phyloP scores from a whole-genome alignment of 1,139 yeast species.

The Taphrina populina region DNA sequence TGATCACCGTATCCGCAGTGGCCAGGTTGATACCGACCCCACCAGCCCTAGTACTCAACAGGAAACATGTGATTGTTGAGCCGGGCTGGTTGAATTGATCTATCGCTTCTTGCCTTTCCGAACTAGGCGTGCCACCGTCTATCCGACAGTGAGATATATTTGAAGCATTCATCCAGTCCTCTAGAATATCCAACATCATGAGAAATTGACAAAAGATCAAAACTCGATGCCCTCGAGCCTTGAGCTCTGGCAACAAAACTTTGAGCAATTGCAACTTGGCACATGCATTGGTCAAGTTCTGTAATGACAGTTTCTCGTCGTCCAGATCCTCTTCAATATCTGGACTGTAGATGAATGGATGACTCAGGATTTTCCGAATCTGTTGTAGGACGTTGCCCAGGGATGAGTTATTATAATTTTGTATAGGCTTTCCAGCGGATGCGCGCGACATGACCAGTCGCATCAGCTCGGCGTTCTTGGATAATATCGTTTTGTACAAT shows the following conservation, averaged over 20 bases:
- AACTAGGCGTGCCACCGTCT: slow-evolving; percentile 77
- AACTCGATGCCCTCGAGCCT: slow-evolving; percentile 73
- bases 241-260: slow-evolving; percentile 70
- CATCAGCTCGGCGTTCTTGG: slow-evolving; percentile 39
- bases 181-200: slow-evolving; percentile 86
- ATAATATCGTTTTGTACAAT: slow-evolving; percentile 38
- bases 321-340: slow-evolving; percentile 37
- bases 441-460: slow-evolving; percentile 28
- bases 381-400: slow-evolving; percentile 38
- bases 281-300: slow-evolving; percentile 40
- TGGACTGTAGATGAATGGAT: slow-evolving; percentile 39
- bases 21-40: slow-evolving; percentile 79
- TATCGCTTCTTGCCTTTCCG: slow-evolving; percentile 70
- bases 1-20: slow-evolving; percentile 84
- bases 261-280: slow-evolving; percentile 80
- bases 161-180: slow-evolving; percentile 67
- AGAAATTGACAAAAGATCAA: slow-evolving; percentile 85
- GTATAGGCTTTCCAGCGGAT: slow-evolving; percentile 35
- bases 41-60: slow-evolving; percentile 84
- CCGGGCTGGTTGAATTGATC: slow-evolving; percentile 68
- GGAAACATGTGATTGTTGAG: slow-evolving; percentile 73
- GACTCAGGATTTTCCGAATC: slow-evolving; percentile 39
- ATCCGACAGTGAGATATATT: slow-evolving; percentile 64
- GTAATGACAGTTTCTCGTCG: slow-evolving; percentile 33
- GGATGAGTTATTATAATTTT: slow-evolving; percentile 23